phyloP scores from a whole-genome alignment of 2,329 filamentous ascomycete genomes.

The Sporothrix mexicana region DNA sequence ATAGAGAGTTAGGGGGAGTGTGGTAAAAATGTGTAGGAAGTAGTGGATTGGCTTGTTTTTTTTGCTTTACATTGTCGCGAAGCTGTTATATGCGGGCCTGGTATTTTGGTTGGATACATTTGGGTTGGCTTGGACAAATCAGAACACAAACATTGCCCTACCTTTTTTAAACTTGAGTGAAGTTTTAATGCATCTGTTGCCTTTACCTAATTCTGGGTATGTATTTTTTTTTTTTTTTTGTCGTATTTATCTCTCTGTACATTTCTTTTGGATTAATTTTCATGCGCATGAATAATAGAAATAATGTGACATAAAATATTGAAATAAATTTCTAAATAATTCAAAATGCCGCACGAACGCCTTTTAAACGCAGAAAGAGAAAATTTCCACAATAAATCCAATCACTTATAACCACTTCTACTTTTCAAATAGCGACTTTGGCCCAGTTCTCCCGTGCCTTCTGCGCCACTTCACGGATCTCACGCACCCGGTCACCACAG shows the following conservation, averaged over 20 bases:
- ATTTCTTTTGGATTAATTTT: no score
- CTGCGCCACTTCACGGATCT: constrained; percentile 58
- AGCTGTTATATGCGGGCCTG: neutral
- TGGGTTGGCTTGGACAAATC: no score
- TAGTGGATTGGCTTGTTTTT: neutral
- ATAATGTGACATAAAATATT: neutral
- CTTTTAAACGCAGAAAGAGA: constrained; percentile 10
- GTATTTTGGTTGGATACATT: neutral
- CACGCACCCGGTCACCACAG: constrained; percentile 60
- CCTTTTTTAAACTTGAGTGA: no score
- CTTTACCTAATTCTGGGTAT: neutral
- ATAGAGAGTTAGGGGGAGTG: no score
- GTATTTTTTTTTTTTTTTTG: no score
- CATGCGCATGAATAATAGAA: neutral
- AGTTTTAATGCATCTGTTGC: no score
- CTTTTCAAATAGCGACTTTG: constrained; percentile 42
- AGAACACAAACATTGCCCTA: neutral
- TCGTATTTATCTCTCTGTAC: neutral
- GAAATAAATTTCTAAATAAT: neutral
- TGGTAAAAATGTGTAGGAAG: neutral
- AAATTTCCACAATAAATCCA: neutral
- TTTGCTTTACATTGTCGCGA: neutral
- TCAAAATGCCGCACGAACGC: neutral
- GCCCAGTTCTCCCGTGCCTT: constrained; percentile 57
- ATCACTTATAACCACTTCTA: neutral